Conservation (phyloP, 2,329 filamentous ascomycete genomes). For the Fusarium acutatum region DNA sequence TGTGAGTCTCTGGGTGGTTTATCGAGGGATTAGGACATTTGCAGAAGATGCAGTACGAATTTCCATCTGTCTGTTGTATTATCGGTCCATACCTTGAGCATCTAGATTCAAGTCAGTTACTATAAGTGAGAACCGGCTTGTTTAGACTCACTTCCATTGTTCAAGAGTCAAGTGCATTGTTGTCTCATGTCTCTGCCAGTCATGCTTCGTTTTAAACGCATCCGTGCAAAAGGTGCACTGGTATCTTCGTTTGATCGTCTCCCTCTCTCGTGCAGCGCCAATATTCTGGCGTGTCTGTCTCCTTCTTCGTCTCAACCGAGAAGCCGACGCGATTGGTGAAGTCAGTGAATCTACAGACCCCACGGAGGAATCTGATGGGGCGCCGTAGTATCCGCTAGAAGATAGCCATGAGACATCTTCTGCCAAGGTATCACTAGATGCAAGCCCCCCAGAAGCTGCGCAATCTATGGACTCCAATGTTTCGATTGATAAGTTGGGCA, state of each 20-base stretch:
- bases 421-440: neutral
- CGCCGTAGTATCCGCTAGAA: neutral
- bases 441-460: accelerated
- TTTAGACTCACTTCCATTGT: neutral
- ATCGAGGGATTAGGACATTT: neutral
- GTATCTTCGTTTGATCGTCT: neutral
- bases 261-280: neutral
- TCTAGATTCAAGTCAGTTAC: accelerated
- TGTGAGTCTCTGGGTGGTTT: neutral
- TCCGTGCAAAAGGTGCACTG: neutral
- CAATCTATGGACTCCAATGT: neutral
- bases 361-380: neutral
- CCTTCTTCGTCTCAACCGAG: neutral
- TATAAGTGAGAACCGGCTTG: accelerated
- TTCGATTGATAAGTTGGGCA: neutral
- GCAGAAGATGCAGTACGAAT: neutral
- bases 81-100: neutral
- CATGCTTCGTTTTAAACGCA: neutral
- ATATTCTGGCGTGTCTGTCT: neutral
- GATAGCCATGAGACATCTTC: neutral
- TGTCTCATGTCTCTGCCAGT: neutral
- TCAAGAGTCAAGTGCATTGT: neutral
- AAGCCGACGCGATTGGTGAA: neutral
- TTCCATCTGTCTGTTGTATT: neutral
- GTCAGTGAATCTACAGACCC: neutral